Conservation (phyloP, 2,329 filamentous ascomycete species). For the Colletotrichum lentis region DNA sequence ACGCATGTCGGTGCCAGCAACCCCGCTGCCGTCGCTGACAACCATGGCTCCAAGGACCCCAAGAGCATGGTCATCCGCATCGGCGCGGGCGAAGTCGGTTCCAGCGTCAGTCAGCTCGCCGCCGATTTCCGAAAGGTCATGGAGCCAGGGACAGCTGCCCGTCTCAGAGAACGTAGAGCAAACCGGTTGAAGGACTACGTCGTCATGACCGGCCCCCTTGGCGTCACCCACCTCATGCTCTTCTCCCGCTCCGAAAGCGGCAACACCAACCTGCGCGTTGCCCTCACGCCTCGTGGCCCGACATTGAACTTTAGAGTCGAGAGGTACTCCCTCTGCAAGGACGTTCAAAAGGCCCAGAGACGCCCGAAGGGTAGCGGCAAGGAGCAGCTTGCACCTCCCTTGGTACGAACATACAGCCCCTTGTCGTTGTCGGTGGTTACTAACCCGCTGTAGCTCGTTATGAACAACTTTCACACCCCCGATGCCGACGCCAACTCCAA, state of each 20-base stretch:
- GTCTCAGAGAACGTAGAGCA: slow-evolving; percentile 86
- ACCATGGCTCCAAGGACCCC: slow-evolving; percentile 71
- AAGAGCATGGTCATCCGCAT: slow-evolving; percentile 99
- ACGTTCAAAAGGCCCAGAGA: slow-evolving; percentile 83
- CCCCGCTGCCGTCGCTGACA: slow-evolving; percentile 63
- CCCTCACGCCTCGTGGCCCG: slow-evolving; percentile 86
- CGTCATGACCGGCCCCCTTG: slow-evolving; percentile 92
- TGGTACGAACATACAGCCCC: slow-evolving; percentile 62
- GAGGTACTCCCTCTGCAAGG: slow-evolving; percentile 92
- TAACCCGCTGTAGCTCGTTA: slow-evolving; percentile 73
- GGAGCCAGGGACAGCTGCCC: slow-evolving; percentile 91
- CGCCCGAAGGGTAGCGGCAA: slow-evolving; percentile 84
- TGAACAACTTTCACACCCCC: slow-evolving; percentile 92
- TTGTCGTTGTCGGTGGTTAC: slow-evolving; percentile 24
- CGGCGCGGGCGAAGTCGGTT: slow-evolving; percentile 90
- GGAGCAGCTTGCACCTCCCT: slow-evolving; percentile 83
- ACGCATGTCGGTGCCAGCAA: slow-evolving; percentile 78
- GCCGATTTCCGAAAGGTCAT: slow-evolving; percentile 92
- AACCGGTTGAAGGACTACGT: slow-evolving; percentile 93
- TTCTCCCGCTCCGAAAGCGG: slow-evolving; percentile 90
- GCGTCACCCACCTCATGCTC: slow-evolving; percentile 89
- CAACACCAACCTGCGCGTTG: slow-evolving; percentile 90
- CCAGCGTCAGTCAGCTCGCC: slow-evolving; percentile 89
- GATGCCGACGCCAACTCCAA: slow-evolving; percentile 67
- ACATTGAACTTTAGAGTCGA: slow-evolving; percentile 95